phyloP scores from a whole-genome alignment of 2,329 filamentous ascomycete genomes.

The Hypoxylon sp. region DNA sequence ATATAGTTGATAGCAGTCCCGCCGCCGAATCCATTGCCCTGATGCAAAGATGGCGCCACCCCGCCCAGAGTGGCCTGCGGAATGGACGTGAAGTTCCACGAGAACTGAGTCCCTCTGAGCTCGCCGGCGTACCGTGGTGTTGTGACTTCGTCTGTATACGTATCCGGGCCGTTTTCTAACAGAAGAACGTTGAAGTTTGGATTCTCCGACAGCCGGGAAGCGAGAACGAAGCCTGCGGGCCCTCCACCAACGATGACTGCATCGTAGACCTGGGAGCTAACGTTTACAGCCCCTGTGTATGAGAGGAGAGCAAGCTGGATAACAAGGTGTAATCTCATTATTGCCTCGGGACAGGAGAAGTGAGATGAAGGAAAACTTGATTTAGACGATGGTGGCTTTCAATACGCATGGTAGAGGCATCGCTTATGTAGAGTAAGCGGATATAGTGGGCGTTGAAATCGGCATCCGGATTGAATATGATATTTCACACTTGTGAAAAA shows the following conservation, averaged over 20 bases:
- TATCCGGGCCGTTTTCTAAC: conserved; percentile 37
- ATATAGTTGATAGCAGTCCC: conserved; percentile 40
- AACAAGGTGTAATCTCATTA: conserved; percentile 8
- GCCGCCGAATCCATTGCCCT: conserved; percentile 36
- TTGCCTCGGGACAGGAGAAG: neutral
- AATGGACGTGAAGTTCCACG: conserved; percentile 33
- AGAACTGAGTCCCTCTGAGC: conserved; percentile 23
- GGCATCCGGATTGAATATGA: neutral
- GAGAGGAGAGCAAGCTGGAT: neutral
- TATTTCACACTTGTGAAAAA: neutral
- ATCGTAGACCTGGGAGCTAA: conserved; percentile 14
- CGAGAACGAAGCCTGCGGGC: conserved; percentile 36
- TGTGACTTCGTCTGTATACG: conserved; percentile 23
- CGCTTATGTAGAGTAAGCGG: neutral
- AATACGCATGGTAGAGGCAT: neutral
- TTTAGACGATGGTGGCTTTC: neutral
- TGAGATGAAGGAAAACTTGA: neutral
- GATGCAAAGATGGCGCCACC: conserved; percentile 19
- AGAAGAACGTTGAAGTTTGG: conserved; percentile 33
- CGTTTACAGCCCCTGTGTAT: neutral
- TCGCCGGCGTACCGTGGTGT: conserved; percentile 21
- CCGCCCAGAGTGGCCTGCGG: conserved; percentile 31
- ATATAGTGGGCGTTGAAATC: neutral
- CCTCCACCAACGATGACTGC: conserved; percentile 39
- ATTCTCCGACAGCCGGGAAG: conserved; percentile 35